Evolutionary conservation across 768 basidiomycete genomes (phyloP).

Genomic region (Hericium rajendrae): DNA sequence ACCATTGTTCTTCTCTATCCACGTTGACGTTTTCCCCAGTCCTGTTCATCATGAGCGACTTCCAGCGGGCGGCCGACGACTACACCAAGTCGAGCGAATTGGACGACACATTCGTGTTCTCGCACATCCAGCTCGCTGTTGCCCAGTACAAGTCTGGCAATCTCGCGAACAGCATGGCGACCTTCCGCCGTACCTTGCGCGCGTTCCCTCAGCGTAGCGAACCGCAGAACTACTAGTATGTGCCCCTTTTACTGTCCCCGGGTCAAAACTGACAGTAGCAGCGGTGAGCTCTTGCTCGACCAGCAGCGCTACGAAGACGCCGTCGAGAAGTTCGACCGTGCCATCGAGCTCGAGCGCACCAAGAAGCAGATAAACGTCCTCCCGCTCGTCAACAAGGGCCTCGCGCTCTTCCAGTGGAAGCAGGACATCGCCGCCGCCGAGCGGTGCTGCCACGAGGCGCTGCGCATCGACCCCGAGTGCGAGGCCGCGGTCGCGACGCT

Average conservation of each 20-base stretch:
- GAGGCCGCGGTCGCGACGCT: slow-evolving; percentile 95
- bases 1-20: neutral
- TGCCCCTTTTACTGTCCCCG: slow-evolving; percentile 6
- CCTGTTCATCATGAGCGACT: slow-evolving; percentile 91
- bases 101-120: slow-evolving; percentile 87
- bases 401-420: slow-evolving; percentile 92
- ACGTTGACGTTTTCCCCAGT: slow-evolving; percentile 34
- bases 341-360: slow-evolving; percentile 77
- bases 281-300: slow-evolving; percentile 91
- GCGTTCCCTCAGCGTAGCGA: slow-evolving; percentile 83
- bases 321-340: slow-evolving; percentile 86
- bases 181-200: slow-evolving; percentile 78
- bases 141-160: slow-evolving; percentile 90
- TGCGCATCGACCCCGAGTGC: slow-evolving; percentile 84
- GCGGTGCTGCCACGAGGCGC: slow-evolving; percentile 77
- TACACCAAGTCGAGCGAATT: slow-evolving; percentile 86
- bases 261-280: slow-evolving; percentile 22
- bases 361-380: slow-evolving; percentile 76
- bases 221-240: slow-evolving; percentile 91
- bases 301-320: slow-evolving; percentile 83
- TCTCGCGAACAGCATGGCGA: slow-evolving; percentile 75
- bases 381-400: slow-evolving; percentile 95
- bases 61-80: slow-evolving; percentile 75
- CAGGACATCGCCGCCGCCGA: slow-evolving; percentile 81
- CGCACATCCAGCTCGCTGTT: slow-evolving; percentile 94